Conservation (phyloP, 192 early-diverging fungal species). For the Coemansia sp. region DNA sequence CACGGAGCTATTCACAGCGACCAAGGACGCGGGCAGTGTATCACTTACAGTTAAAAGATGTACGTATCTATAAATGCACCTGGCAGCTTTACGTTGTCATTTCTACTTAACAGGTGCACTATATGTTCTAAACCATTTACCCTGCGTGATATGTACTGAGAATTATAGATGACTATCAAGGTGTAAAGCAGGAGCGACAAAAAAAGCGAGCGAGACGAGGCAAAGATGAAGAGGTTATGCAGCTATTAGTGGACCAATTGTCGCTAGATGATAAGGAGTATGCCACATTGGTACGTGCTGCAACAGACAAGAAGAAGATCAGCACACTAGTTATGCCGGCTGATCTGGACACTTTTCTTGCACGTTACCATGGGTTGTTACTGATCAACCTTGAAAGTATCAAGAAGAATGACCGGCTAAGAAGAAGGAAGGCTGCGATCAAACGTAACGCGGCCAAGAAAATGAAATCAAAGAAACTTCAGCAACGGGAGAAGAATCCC, state of each 20-base stretch:
- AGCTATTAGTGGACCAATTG: conserved; percentile 28
- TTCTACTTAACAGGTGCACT: not conserved
- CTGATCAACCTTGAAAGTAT: conserved; percentile 32
- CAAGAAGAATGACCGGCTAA: conserved; percentile 43
- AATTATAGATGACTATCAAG: conserved; percentile 36
- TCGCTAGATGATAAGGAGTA: conserved; percentile 45
- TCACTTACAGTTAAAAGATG: conserved; percentile 39
- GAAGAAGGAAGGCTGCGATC: conserved; percentile 36
- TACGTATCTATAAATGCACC: conserved; percentile 9
- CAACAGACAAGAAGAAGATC: conserved; percentile 39
- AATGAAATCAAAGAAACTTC: conserved; percentile 8
- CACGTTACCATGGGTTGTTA: conserved; percentile 43
- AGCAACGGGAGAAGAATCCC: conserved; percentile 5
- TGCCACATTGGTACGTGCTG: conserved; percentile 38
- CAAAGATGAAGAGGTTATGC: conserved; percentile 32
- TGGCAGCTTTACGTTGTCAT: not conserved
- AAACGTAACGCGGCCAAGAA: conserved; percentile 24
- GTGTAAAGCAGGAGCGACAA: conserved; percentile 29
- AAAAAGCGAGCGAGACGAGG: conserved; percentile 27
- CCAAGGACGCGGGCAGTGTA: conserved; percentile 39
- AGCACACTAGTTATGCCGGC: conserved; percentile 45
- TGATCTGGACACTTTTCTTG: conserved; percentile 40
- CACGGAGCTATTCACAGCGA: conserved; percentile 32
- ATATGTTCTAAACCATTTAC: not conserved
- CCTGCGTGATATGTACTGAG: not conserved